Percentiles rank a stretch among this genome's conserved stretches.
These are phyloP conservation scores for Botryotinia convoluta DNA, from an alignment of 2,329 filamentous ascomycete genomes.

Conservation along the genomic window DNA sequence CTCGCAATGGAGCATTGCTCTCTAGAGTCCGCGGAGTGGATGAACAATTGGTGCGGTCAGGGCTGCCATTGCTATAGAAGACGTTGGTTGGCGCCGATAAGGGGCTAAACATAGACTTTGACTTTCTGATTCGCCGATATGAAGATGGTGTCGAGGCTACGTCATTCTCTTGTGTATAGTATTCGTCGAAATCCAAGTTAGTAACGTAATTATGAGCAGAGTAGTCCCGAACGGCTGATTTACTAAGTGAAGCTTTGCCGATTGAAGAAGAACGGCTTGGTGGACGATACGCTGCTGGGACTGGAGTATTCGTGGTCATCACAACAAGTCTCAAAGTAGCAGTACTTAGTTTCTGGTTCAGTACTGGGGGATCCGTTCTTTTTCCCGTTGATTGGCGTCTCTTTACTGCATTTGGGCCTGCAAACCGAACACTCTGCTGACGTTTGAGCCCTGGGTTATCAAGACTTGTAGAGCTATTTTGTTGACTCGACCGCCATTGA, in stretches of 20 bases:
- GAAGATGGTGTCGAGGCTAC: constrained; percentile 48
- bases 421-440: constrained; percentile 55
- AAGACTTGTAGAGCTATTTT: constrained; percentile 29
- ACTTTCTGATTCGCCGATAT: constrained; percentile 51
- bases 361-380: constrained; percentile 25
- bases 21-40: constrained; percentile 31
- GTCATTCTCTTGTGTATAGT: constrained; percentile 50
- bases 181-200: constrained; percentile 43
- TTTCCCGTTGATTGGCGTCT: constrained; percentile 30
- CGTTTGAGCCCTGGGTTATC: constrained; percentile 39
- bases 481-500: constrained; percentile 21
- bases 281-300: constrained; percentile 35
- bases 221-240: constrained; percentile 32
- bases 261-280: constrained; percentile 38
- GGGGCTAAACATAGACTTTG: constrained; percentile 52
- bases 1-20: constrained; percentile 40
- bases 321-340: constrained; percentile 31
- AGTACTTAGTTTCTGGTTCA: constrained; percentile 25
- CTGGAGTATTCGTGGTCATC: constrained; percentile 33
- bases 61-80: constrained; percentile 36
- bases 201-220: constrained; percentile 40
- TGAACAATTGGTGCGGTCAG: constrained; percentile 25
- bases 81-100: constrained; percentile 29
- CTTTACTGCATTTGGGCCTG: constrained; percentile 34
- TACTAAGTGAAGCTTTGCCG: constrained; percentile 32